Percentiles rank a stretch among this genome's conserved stretches.
phyloP scores from a whole-genome alignment of 2,329 filamentous ascomycete genomes.

The Fusarium euwallaceae region DNA sequence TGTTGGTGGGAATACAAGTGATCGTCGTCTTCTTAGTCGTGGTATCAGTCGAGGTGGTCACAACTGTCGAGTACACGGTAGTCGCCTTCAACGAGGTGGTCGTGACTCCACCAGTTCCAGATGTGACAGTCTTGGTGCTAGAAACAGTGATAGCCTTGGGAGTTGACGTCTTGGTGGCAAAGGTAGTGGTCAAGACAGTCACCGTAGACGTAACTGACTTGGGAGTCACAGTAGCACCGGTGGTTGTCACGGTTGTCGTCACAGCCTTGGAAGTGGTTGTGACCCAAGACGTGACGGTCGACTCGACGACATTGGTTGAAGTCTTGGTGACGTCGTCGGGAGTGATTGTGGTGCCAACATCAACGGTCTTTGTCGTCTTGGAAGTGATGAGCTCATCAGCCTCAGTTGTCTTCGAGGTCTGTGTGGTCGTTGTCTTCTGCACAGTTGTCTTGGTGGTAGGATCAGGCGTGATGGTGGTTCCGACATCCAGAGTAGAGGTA shows the following conservation, averaged over 20 bases:
- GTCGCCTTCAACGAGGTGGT: slow-evolving; percentile 42
- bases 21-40: slow-evolving; percentile 38
- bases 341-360: slow-evolving; percentile 51
- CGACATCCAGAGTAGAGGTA: slow-evolving; percentile 32
- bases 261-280: slow-evolving; percentile 30
- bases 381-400: slow-evolving; percentile 45
- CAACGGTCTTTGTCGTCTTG: slow-evolving; percentile 44
- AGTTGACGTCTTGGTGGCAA: slow-evolving; percentile 32
- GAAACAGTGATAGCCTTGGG: slow-evolving; percentile 38
- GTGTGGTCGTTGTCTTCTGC: slow-evolving; percentile 34
- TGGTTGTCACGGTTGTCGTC: slow-evolving; percentile 30
- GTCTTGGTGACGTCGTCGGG: slow-evolving; percentile 44
- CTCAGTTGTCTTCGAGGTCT: slow-evolving; percentile 27
- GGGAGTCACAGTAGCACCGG: slow-evolving; percentile 38
- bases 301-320: slow-evolving; percentile 28
- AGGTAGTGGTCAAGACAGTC: slow-evolving; percentile 26
- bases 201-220: slow-evolving; percentile 38
- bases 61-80: slow-evolving; percentile 34
- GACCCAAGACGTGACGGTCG: slow-evolving; percentile 33
- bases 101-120: slow-evolving; percentile 33
- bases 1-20: slow-evolving; percentile 35
- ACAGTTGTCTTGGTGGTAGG: slow-evolving; percentile 30
- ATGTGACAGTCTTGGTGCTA: slow-evolving; percentile 36
- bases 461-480: slow-evolving; percentile 39
- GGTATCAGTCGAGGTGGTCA: slow-evolving; percentile 40